phyloP scores from a whole-genome alignment of 179 eudicot genomes.

The Beta lomatogona region DNA sequence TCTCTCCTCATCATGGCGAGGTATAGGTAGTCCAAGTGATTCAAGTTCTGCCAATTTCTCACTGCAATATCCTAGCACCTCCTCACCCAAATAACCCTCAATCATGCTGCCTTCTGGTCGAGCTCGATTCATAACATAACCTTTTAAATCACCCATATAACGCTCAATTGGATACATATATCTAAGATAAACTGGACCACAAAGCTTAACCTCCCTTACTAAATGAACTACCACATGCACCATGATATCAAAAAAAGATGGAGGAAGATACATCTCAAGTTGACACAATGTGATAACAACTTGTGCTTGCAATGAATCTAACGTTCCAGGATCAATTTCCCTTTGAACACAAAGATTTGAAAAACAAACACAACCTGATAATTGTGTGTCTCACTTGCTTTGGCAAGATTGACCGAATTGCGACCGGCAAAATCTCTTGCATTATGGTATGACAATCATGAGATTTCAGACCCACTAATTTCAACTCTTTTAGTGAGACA shows the following conservation, averaged over 20 bases:
- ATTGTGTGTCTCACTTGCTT: too few species aligned
- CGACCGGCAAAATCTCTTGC: too few species aligned
- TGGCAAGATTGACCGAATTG: too few species aligned
- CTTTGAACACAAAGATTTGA: neutral
- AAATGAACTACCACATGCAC: constrained; percentile 14
- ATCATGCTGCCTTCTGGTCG: constrained; percentile 15
- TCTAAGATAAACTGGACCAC: constrained; percentile 12
- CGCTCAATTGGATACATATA: constrained; percentile 22
- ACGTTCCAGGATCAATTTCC: neutral
- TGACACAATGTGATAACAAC: neutral
- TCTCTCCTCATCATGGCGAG: neutral
- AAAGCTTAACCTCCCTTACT: constrained; percentile 16
- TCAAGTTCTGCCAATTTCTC: neutral
- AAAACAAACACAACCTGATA: too few species aligned
- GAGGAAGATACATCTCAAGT: constrained; percentile 20
- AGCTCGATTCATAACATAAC: constrained; percentile 10
- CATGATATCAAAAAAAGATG: constrained; percentile 7
- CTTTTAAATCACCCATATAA: constrained; percentile 8
- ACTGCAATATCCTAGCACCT: constrained; percentile 11
- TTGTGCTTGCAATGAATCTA: neutral
- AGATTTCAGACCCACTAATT: too few species aligned
- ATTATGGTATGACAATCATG: too few species aligned
- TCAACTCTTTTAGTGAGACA: too few species aligned
- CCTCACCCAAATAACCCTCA: constrained; percentile 2
- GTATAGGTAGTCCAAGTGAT: constrained; percentile 18